Evolutionary conservation across 176 grass and related monocot genomes (phyloP).

Genomic region (Pharus latifolius): DNA sequence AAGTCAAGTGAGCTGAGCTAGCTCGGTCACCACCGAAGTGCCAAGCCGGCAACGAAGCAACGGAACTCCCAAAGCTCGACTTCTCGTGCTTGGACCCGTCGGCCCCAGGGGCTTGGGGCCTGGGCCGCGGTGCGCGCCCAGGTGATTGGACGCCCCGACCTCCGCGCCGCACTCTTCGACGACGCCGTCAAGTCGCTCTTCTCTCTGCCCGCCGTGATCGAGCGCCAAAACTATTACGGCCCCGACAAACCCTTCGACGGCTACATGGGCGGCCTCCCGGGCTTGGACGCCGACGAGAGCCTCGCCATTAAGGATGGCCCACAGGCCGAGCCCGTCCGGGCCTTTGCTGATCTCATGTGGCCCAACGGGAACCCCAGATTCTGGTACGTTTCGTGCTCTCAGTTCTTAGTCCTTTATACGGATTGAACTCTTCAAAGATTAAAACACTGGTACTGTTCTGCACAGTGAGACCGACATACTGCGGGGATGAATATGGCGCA

Average conservation of each 20-base stretch:
- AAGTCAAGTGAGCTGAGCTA: too few relatives aligned
- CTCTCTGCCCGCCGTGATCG: slow-evolving; percentile 29
- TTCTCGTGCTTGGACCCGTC: slow-evolving; percentile 6
- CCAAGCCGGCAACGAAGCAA: background rate
- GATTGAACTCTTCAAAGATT: background rate
- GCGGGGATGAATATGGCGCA: background rate
- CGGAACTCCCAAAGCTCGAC: slow-evolving; percentile 2
- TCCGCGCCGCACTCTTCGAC: slow-evolving; percentile 34
- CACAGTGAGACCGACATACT: slow-evolving; percentile 13
- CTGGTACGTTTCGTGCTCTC: slow-evolving; percentile 7
- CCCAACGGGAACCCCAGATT: slow-evolving; percentile 37
- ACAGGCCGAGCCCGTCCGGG: background rate
- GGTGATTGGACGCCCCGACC: too few relatives aligned
- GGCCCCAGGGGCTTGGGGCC: background rate
- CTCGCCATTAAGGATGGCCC: slow-evolving; percentile 31
- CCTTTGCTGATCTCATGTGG: slow-evolving; percentile 44
- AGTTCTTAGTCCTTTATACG: background rate
- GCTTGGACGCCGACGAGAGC: slow-evolving; percentile 38
- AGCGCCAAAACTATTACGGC: slow-evolving; percentile 52
- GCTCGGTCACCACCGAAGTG: too few relatives aligned
- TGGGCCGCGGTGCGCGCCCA: background rate
- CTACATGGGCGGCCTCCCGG: slow-evolving; percentile 39
- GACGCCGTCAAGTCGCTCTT: slow-evolving; percentile 40
- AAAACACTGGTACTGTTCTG: too few relatives aligned
- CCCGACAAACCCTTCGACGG: slow-evolving; percentile 43